Base-by-base conservation (phyloP, 2,329 filamentous ascomycete genomes). In the Colletotrichum eleusines region DNA sequence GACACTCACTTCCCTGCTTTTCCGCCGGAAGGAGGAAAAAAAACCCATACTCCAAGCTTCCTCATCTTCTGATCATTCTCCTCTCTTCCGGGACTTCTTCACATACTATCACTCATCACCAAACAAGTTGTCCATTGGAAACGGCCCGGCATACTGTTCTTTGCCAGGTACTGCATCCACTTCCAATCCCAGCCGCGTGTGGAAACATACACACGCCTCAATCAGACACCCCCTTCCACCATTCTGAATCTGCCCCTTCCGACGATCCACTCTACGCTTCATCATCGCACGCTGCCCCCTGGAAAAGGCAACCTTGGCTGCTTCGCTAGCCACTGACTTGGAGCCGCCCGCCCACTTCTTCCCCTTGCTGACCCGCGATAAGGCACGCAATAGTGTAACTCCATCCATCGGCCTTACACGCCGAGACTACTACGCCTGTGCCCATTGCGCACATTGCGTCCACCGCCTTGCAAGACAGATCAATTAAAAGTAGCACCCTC, bases 401-500 rank as follows among this genome's bases (percentile, higher is more conserved):
- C 64, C 64, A 59, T 71, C 58, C 53, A 68, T 51, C 57, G 68
- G 58, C 69, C 69, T 71, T 71, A 65, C 40, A 54, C 69, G 51
- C 69, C 69, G 66, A 72, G 61, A 71, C 55, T 35, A 33, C 4
- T 33, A 72, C 57, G 61, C 67, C 54, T 60, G 66, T 66, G 48
- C 61, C 48, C 66, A 46, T 46, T 44, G 42, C 42, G 42, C 18
- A 6, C 42, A 46, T 50, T 46, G 69, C 42, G 51, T 66, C 66
- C 57, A 68, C 69, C 66, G 66, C 50, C 69, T 59, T 71, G 61
- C 55, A 55, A 71, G 63, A 75, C 76, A 76, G 74, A 66, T 76
- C 64, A 76, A 79, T 80, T 80, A 81, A 81, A 78, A 76, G 75
- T 73, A 72, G 69, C 72, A 48, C 50, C 33, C 72, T 73, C 71